Evolutionary conservation across 495 filamentous ascomycete genomes (phyloP).

Genomic region (Podospora comata): DNA sequence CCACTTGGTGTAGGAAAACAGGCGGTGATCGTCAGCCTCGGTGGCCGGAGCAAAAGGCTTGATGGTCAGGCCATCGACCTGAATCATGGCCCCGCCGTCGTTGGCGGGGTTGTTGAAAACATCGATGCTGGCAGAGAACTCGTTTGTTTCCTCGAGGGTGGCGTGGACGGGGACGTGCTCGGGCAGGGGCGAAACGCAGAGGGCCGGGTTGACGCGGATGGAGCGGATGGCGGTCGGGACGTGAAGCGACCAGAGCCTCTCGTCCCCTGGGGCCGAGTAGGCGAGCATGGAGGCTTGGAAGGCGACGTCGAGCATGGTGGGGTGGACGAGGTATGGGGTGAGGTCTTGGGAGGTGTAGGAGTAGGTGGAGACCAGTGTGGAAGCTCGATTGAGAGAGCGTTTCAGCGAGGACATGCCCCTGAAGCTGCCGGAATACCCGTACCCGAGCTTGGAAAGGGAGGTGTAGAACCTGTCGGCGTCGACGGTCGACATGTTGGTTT

Average conservation of each 20-base stretch:
- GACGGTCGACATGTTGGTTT: not conserved
- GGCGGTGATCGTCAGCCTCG: not conserved
- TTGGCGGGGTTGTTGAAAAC: not conserved
- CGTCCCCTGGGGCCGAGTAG: constrained; percentile 23
- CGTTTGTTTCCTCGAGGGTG: no score
- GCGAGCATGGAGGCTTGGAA: constrained; percentile 32
- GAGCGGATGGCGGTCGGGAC: constrained; percentile 25
- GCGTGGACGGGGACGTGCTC: constrained; percentile 22
- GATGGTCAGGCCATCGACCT: not conserved
- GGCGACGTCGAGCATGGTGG: constrained; percentile 28
- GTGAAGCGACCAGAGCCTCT: constrained; percentile 21
- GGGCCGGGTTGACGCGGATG: constrained; percentile 20
- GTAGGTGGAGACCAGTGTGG: not conserved
- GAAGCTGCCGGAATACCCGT: not conserved
- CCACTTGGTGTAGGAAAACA: not conserved
- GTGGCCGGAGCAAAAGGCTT: not conserved
- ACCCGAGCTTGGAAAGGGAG: not conserved
- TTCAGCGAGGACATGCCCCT: not conserved
- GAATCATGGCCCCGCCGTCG: not conserved
- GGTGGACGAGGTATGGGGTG: constrained; percentile 28
- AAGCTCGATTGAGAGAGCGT: not conserved
- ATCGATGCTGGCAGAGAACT: no score
- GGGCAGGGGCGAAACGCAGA: constrained; percentile 17
- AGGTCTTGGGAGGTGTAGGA: not conserved
- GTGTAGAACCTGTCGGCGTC: not conserved